Evolutionary conservation across 495 filamentous ascomycete species (phyloP).

Genomic region (Polyplosphaeria fusca): DNA sequence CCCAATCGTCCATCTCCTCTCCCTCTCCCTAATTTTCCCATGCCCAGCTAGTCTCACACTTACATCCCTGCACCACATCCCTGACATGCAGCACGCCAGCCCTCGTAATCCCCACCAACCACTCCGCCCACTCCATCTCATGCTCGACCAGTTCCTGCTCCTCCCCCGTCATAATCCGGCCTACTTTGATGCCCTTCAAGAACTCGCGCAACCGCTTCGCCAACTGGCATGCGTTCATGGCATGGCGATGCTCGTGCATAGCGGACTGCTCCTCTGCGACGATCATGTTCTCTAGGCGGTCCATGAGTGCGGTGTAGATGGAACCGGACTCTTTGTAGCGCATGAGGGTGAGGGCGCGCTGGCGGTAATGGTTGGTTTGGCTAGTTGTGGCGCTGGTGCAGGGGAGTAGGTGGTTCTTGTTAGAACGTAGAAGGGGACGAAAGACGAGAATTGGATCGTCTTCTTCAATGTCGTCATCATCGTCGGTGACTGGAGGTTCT

Average conservation of each 20-base stretch:
- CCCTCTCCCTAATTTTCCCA: too few relatives aligned
- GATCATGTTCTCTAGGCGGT: conserved; percentile 17
- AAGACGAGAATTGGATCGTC: not conserved
- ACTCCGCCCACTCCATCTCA: conserved; percentile 18
- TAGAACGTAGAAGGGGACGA: not conserved
- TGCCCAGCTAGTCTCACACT: too few relatives aligned
- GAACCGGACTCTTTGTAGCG: conserved; percentile 6
- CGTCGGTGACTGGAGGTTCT: too few relatives aligned
- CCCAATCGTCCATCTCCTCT: too few relatives aligned
- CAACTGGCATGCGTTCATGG: not conserved
- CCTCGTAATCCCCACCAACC: conserved; percentile 2
- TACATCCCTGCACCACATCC: conserved; percentile 1
- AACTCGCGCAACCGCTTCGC: not conserved
- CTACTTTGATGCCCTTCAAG: not conserved
- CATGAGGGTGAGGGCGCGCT: not conserved
- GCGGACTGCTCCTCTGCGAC: not conserved
- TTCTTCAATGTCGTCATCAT: too few relatives aligned
- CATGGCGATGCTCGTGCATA: not conserved
- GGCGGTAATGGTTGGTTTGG: not conserved
- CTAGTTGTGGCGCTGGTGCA: not conserved
- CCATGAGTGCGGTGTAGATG: not conserved
- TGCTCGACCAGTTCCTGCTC: conserved; percentile 5
- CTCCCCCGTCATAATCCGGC: conserved; percentile 14
- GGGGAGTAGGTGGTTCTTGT: not conserved
- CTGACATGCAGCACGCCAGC: conserved; percentile 19